Conservation (phyloP, 306 rosid species). For the Cyamopsis tetragonoloba region DNA sequence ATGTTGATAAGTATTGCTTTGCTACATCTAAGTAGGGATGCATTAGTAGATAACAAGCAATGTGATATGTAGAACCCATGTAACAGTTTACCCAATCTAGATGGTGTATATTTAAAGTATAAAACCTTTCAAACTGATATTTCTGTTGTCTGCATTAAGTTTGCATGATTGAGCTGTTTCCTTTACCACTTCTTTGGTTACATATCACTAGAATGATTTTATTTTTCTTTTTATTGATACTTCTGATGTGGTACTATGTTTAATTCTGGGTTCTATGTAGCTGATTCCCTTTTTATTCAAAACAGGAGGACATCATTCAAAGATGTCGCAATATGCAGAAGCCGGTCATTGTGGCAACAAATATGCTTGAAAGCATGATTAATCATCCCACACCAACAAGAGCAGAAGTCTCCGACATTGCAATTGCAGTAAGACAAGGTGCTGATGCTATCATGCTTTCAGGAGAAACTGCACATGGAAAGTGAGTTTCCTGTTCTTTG, state of each 20-base stretch:
- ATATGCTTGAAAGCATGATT: constrained; percentile 99
- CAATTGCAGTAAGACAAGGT: constrained; percentile 93
- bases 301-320: constrained; percentile 85
- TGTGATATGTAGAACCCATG: constrained; percentile 10
- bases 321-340: constrained; percentile 80
- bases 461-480: constrained; percentile 99
- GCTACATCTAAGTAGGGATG: constrained; percentile 11
- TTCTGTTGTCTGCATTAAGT: constrained; percentile 13
- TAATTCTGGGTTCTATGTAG: constrained; percentile 9
- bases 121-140: neutral
- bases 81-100: constrained; percentile 1
- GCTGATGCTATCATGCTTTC: constrained; percentile 98
- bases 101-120: neutral
- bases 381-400: constrained; percentile 94
- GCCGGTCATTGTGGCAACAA: constrained; percentile 96
- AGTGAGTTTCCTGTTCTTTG: constrained; percentile 52
- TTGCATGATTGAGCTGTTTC: constrained; percentile 16
- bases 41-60: too few relatives aligned
- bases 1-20: neutral
- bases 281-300: constrained; percentile 26
- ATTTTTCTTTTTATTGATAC: neutral
- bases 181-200: neutral
- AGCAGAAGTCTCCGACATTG: constrained; percentile 96
- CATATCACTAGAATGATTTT: neutral
- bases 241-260: constrained; percentile 15